Evolutionary conservation across 192 early-diverging fungal genomes (phyloP).

Genomic region (Cladochytrium replicatum): DNA sequence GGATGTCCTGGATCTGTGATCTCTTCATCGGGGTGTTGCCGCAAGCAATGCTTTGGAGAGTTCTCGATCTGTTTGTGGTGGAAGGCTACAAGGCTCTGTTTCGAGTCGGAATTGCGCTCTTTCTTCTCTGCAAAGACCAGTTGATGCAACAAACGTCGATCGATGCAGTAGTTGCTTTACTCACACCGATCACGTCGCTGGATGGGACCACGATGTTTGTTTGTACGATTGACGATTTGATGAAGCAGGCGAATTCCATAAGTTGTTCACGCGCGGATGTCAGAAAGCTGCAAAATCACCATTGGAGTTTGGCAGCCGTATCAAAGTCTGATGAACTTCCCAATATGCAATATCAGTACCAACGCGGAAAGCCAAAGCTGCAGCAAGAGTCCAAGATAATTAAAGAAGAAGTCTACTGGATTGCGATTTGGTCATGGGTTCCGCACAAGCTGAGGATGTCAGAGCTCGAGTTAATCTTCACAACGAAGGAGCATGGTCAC

Average conservation of each 20-base stretch:
- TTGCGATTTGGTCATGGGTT: slow-evolving; percentile 37
- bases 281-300: slow-evolving; percentile 16
- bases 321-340: slow-evolving; percentile 21
- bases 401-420: slow-evolving; percentile 33
- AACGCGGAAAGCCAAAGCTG: slow-evolving; percentile 30
- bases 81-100: slow-evolving; percentile 36
- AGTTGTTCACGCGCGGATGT: slow-evolving; percentile 12
- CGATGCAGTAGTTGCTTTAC: slow-evolving; percentile 1
- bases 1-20: slow-evolving; percentile 27
- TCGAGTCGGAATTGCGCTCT: slow-evolving; percentile 21
- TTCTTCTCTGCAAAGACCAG: slow-evolving; percentile 7
- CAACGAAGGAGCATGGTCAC: slow-evolving; percentile 31
- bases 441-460: slow-evolving; percentile 22
- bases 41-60: slow-evolving; percentile 24
- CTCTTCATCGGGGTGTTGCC: slow-evolving; percentile 27
- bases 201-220: not conserved
- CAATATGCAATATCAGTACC: slow-evolving; percentile 22
- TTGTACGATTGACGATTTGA: slow-evolving; percentile 1
- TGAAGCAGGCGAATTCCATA: slow-evolving; percentile 18
- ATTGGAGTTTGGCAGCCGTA: slow-evolving; percentile 14
- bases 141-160: slow-evolving; percentile 11
- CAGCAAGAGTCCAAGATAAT: slow-evolving; percentile 6
- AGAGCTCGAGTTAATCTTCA: slow-evolving; percentile 32
- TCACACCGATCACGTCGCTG: slow-evolving; percentile 5
- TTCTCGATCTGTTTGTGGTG: slow-evolving; percentile 31